These are phyloP conservation scores for Graphilbum fragrans DNA, from an alignment of 2,329 filamentous ascomycete genomes.

Conservation along the genomic window DNA sequence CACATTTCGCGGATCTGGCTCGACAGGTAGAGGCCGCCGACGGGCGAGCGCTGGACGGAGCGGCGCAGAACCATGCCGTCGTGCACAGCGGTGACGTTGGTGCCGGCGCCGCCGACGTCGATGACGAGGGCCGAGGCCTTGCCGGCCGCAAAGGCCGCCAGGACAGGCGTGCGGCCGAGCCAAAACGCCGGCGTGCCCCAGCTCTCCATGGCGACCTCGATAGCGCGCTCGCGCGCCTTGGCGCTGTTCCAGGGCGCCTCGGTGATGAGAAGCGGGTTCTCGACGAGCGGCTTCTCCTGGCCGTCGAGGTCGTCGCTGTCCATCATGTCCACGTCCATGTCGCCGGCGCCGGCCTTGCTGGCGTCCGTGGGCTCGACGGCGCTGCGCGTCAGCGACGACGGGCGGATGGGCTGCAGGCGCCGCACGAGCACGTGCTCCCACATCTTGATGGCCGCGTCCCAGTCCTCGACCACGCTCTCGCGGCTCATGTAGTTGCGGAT, in stretches of 20 bases:
- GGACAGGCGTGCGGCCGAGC: slow-evolving; percentile 76
- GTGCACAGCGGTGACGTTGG: slow-evolving; percentile 81
- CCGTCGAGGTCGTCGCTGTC: slow-evolving; percentile 39
- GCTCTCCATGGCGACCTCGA: slow-evolving; percentile 93
- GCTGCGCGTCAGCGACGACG: neutral
- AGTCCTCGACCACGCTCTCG: slow-evolving; percentile 88
- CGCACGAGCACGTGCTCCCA: slow-evolving; percentile 92
- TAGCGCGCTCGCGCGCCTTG: slow-evolving; percentile 84
- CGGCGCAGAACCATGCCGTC: slow-evolving; percentile 92
- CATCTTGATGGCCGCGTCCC: slow-evolving; percentile 78
- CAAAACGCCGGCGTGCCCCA: slow-evolving; percentile 96
- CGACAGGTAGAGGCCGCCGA: slow-evolving; percentile 84
- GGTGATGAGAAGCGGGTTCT: slow-evolving; percentile 86
- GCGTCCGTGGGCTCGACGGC: neutral
- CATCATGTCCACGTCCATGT: slow-evolving; percentile 49
- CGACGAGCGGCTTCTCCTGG: slow-evolving; percentile 65
- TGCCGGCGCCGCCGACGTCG: slow-evolving; percentile 80
- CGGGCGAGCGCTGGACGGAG: slow-evolving; percentile 71
- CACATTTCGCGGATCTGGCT: slow-evolving; percentile 77
- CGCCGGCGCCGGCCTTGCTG: slow-evolving; percentile 56
- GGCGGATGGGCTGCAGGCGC: slow-evolving; percentile 64
- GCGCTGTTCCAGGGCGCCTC: slow-evolving; percentile 85
- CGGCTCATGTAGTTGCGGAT: slow-evolving; percentile 85
- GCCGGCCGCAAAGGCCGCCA: slow-evolving; percentile 83
- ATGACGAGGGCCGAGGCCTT: slow-evolving; percentile 89